Evolutionary conservation across 169 alveolate species (phyloP), one percentile per base, ranked within the genome.

Genomic region (Cryptosporidium andersoni): DNA sequence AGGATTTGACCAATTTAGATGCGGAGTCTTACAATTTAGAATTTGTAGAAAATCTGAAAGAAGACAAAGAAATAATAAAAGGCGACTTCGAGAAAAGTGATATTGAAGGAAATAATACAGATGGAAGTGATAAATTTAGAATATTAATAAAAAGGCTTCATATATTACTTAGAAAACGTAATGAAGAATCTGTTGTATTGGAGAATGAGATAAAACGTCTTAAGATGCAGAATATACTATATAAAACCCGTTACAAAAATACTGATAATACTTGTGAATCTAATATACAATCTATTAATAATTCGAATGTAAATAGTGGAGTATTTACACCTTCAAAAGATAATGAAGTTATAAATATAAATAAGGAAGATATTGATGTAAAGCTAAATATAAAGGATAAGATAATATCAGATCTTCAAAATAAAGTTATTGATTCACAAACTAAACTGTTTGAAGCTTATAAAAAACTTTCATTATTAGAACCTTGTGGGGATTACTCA

Each of bases 201-300:
- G 49, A 64, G 45, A 74, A 74, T 47, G 85, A 74, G 36, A 74
- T 58, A 45, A 64, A 43, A 60, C 85, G 85, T 34, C 36, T 74
- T 25, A 40, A 11, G 43, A 74, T 74, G 67, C 85, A 74, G 39
- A 58, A 74, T 56, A 34, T 74, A 16, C 40, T 56, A 4, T n/a
- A 45, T 8, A 55, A 25, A 7, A 58, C 51, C 16, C 37, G 36
- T 34, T 36, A 36, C 43, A 25, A 39, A 40, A 37, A 14, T 0
- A 12, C 11, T 34, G 16, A 39, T 37, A 62, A 62, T 3, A 37
- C 3, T 37, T 11, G 36, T 36, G 52, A 62, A 62, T 4, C 66
- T 11, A 62, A 37, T 62, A 9, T 47, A 9, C 66, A 62, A 7
- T 47, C 52, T 40, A 25, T 3, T 8, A 25, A 14, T 6, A 8